Evolutionary conservation across 768 basidiomycete genomes (phyloP).

Genomic region (Rhodotorula babjevae): DNA sequence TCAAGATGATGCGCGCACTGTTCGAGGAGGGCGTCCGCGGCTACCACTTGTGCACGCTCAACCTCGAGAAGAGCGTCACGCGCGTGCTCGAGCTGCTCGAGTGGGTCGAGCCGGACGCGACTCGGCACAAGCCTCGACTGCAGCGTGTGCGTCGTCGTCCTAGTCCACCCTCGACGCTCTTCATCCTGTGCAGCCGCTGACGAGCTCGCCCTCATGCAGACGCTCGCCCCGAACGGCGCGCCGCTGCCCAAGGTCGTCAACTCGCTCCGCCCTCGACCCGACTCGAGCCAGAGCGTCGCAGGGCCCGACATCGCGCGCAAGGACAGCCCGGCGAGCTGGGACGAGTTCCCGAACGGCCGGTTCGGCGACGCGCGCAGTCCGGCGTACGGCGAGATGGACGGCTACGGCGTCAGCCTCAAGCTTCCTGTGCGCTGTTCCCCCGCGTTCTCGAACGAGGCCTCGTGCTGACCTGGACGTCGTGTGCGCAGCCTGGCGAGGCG

Average conservation of each 20-base stretch:
- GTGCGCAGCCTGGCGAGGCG: constrained; percentile 58
- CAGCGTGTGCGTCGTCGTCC: constrained; percentile 39
- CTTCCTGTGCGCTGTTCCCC: constrained; percentile 63
- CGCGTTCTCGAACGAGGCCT: no score
- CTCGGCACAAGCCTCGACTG: neutral
- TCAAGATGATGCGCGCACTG: constrained; percentile 64
- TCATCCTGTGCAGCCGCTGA: no score
- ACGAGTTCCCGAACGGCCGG: constrained; percentile 94
- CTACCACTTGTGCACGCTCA: constrained; percentile 91
- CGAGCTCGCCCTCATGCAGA: constrained; percentile 50
- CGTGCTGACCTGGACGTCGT: constrained; percentile 9
- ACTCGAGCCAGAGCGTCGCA: constrained; percentile 2
- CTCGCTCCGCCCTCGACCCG: constrained; percentile 15
- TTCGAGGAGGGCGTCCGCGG: constrained; percentile 69
- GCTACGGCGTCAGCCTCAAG: constrained; percentile 88
- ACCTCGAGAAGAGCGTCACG: constrained; percentile 91
- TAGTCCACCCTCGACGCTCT: no score
- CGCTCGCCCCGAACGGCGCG: constrained; percentile 66
- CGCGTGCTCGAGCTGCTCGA: constrained; percentile 71
- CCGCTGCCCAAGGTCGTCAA: constrained; percentile 34
- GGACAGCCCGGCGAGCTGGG: constrained; percentile 40
- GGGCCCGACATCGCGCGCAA: constrained; percentile 28
- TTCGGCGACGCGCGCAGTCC: constrained; percentile 97
- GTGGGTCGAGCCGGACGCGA: constrained; percentile 54
- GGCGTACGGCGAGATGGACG: constrained; percentile 95